These are phyloP conservation scores for Talaromyces liani DNA, from an alignment of 495 filamentous ascomycete species.

Conservation along the genomic window DNA sequence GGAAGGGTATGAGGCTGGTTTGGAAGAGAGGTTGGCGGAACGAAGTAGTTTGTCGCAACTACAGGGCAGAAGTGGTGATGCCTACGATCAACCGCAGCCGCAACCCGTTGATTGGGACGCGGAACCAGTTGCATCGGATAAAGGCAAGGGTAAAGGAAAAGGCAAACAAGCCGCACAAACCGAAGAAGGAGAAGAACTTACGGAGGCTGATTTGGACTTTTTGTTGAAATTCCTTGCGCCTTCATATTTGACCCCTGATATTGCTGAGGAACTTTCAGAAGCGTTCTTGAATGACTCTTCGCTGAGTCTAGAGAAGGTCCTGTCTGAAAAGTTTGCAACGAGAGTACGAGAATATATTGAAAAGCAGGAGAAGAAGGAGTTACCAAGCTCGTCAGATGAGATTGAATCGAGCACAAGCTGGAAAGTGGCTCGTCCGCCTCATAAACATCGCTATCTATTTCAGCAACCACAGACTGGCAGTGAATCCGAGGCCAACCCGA, in stretches of 20 bases:
- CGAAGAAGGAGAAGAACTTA: slow-evolving; percentile 46
- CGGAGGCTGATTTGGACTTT: slow-evolving; percentile 73
- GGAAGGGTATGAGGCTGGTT: slow-evolving; percentile 80
- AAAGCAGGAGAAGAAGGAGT: slow-evolving; percentile 46
- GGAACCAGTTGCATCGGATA: slow-evolving; percentile 15
- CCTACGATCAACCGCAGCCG: slow-evolving; percentile 72
- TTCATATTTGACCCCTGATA: slow-evolving; percentile 89
- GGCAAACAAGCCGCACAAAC: slow-evolving; percentile 35
- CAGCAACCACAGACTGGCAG: slow-evolving; percentile 40
- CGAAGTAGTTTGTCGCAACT: slow-evolving; percentile 87
- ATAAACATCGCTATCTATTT: slow-evolving; percentile 92
- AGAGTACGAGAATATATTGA: slow-evolving; percentile 62
- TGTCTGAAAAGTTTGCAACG: slow-evolving; percentile 67
- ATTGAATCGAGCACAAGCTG: slow-evolving; percentile 55
- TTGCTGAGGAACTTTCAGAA: slow-evolving; percentile 70
- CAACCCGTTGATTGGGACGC: slow-evolving; percentile 38
- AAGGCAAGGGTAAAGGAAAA: slow-evolving; percentile 33
- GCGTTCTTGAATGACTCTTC: slow-evolving; percentile 77
- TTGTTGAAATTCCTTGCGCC: slow-evolving; percentile 83
- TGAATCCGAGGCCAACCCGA: slow-evolving; percentile 34
- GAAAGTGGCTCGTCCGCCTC: slow-evolving; percentile 78
- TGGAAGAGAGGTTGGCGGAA: slow-evolving; percentile 80
- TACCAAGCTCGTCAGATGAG: slow-evolving; percentile 39
- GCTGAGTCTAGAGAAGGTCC: slow-evolving; percentile 67
- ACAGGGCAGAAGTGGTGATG: slow-evolving; percentile 73